Percentiles rank a stretch among this genome's conserved stretches.
Evolutionary conservation across 352 stramenopile species (phyloP).

Genomic region (Pythium insidiosum): DNA sequence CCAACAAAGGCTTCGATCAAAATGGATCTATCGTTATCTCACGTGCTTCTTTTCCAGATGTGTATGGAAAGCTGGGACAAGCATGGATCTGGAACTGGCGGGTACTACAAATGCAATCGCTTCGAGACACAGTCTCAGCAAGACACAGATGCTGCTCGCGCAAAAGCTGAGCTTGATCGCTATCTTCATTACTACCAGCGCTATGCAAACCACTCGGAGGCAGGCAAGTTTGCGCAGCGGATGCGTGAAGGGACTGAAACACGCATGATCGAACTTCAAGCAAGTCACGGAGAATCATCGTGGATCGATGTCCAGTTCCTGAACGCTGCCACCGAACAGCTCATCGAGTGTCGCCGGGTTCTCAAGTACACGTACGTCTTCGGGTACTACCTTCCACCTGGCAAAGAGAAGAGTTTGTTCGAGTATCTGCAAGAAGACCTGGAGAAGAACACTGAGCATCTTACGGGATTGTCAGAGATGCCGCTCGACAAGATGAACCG

Average conservation of each 20-base stretch:
- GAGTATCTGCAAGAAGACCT: constrained; percentile 93
- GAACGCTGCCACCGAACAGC: constrained; percentile 92
- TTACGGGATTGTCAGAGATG: constrained; percentile 88
- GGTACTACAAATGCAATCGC: constrained; percentile 99
- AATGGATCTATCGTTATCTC: too few species aligned
- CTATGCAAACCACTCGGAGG: constrained; percentile 95
- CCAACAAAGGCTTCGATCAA: too few species aligned
- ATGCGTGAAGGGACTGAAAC: constrained; percentile 93
- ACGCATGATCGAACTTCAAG: constrained; percentile 95
- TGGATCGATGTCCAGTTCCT: constrained; percentile 99
- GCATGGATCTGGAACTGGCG: constrained; percentile 94
- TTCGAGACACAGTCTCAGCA: constrained; percentile 76
- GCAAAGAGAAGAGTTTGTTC: constrained; percentile 91
- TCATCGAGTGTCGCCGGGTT: constrained; percentile 97
- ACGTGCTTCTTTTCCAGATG: too few species aligned
- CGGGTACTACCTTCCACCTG: constrained; percentile 89
- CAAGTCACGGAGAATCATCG: constrained; percentile 82
- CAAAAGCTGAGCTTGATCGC: constrained; percentile 96
- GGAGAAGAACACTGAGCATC: constrained; percentile 91
- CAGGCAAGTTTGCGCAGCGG: constrained; percentile 95
- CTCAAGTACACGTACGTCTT: constrained; percentile 98
- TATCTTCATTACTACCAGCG: constrained; percentile 99
- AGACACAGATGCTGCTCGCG: constrained; percentile 85
- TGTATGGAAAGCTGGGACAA: constrained; percentile 96
- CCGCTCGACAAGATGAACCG: constrained; percentile 90